Conservation (phyloP, 805 yeast genomes). For the Candida qinlingensis region DNA sequence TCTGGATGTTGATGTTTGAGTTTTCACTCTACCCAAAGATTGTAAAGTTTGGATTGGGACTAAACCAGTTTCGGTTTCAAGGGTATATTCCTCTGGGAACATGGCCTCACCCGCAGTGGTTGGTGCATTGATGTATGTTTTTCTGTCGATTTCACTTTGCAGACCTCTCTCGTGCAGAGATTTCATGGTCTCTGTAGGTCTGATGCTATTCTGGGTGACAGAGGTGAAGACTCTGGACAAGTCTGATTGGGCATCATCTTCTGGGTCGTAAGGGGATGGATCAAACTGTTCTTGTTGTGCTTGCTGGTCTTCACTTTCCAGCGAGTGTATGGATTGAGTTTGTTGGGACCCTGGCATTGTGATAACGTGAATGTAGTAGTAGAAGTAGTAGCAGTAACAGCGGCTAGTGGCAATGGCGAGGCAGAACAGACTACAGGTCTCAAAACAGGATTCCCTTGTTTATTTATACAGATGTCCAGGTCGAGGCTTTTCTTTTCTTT, state of each 20-base stretch:
- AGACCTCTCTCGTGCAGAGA: constrained; percentile 63
- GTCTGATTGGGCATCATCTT: constrained; percentile 43
- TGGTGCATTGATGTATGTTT: constrained; percentile 55
- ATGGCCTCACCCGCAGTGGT: constrained; percentile 53
- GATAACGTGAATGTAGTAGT: neutral
- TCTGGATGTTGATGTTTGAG: constrained; percentile 27
- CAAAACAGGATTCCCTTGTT: neutral
- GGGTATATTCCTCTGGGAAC: constrained; percentile 87
- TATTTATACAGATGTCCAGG: neutral
- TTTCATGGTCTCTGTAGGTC: constrained; percentile 67
- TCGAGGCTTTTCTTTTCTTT: neutral
- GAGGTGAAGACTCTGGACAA: constrained; percentile 27
- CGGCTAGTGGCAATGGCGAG: too few species aligned
- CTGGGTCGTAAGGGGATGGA: constrained; percentile 38
- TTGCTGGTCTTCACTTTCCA: constrained; percentile 7
- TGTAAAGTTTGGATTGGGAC: constrained; percentile 76
- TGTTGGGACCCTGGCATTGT: neutral
- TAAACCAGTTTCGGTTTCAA: constrained; percentile 85
- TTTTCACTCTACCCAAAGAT: constrained; percentile 53
- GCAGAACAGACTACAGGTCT: neutral
- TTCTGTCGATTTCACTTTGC: constrained; percentile 41
- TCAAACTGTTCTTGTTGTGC: constrained; percentile 4
- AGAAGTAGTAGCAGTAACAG: neutral
- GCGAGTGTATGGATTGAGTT: constrained; percentile 19
- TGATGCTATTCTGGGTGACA: constrained; percentile 23